phyloP scores from a whole-genome alignment of 2,329 filamentous ascomycete genomes.

The Hypoxylon rubiginosum region DNA sequence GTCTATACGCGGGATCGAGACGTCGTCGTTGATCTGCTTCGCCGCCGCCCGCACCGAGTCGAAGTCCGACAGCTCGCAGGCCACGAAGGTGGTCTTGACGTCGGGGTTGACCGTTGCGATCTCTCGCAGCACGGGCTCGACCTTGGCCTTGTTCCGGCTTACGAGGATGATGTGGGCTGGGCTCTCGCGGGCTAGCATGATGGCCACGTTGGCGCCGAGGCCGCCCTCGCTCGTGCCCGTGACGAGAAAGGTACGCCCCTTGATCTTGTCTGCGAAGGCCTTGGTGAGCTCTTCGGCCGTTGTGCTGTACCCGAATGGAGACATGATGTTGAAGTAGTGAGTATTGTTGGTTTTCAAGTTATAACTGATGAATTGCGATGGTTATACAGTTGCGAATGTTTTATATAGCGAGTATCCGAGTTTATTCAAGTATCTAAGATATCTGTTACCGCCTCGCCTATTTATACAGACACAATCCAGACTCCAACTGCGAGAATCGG shows the following conservation, averaged over 20 bases:
- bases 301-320: slow-evolving; percentile 31
- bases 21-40: slow-evolving; percentile 28
- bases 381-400: too few species aligned
- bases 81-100: slow-evolving; percentile 35
- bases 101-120: slow-evolving; percentile 30
- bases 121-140: slow-evolving; percentile 39
- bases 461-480: slow-evolving; percentile 4
- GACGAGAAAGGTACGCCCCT: slow-evolving; percentile 43
- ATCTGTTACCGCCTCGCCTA: background rate
- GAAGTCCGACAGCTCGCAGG: slow-evolving; percentile 37
- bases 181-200: slow-evolving; percentile 22
- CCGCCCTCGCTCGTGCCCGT: slow-evolving; percentile 34
- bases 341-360: too few species aligned
- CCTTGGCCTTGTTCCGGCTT: slow-evolving; percentile 30
- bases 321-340: too few species aligned
- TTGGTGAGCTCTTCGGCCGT: slow-evolving; percentile 26
- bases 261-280: slow-evolving; percentile 31
- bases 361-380: too few species aligned
- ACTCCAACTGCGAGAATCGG: slow-evolving; percentile 2
- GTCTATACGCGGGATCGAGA: slow-evolving; percentile 33
- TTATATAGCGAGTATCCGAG: too few species aligned
- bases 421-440: too few species aligned
- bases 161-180: slow-evolving; percentile 40
- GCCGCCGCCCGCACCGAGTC: slow-evolving; percentile 38
- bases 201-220: slow-evolving; percentile 27